Evolutionary conservation across 495 filamentous ascomycete species (phyloP), one percentile per base, ranked within the genome.

Genomic region (Aspergillus cristatus): DNA sequence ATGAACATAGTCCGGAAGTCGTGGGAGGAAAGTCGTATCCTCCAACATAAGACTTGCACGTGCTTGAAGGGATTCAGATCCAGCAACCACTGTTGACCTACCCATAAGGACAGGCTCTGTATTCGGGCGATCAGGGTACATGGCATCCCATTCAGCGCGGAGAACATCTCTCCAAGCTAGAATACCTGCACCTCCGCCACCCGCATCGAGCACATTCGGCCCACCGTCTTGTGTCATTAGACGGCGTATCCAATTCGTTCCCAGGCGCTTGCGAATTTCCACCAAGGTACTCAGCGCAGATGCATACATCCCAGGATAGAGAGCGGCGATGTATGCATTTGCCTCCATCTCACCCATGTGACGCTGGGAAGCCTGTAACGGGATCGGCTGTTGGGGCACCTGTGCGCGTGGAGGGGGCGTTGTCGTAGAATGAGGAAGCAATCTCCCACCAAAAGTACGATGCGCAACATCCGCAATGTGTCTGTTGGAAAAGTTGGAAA

Each of bases 1-100:
- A 44, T 89, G 84, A n/a, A 86, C 46, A 47, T 88, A 86, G 49
- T 98, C 87, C n/a, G 91, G 91, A 18, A 97, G 65, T 1, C 88
- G 83, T 8, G 91, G 91, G 16, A 98, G 71, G 54, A 98, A 97
- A 0, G 79, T 86, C 0, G 91, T 96, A 50, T 96, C 82, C 11
- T 91, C 76, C 8, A 98, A 71, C 41, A 96, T 72, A 20, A 60
- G 62, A 37, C 85, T 83, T 12, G 84, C 72, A 13, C 88, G 81
- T 15, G 84, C 64, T n/a, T 86, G 79, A 24, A 98, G 70, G 2
- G 67, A 39, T n/a, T 71, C 65, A 1, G 81, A 76, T 0, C 68
- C 80, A 7, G 74, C 71, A 4, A 86, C 45, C 7, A 83, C 78
- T 0, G 77, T 79, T 5, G 78, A 73, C 45, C 63, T 70, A 1